These are phyloP conservation scores for Hyphopichia fennica DNA, from an alignment of 1,139 yeast genomes.

Conservation along the genomic window DNA sequence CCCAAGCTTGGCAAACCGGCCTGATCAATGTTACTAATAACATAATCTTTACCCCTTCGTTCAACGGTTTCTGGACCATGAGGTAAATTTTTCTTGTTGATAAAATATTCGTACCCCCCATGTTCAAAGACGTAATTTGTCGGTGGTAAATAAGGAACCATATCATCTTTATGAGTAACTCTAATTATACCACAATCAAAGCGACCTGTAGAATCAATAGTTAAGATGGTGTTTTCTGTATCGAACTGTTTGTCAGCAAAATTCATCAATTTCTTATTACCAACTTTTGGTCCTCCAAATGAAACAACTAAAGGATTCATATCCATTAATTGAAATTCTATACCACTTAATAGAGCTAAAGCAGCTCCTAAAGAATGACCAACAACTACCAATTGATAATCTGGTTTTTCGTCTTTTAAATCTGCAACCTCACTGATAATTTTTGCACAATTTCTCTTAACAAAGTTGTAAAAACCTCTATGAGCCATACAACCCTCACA, in stretches of 20 bases:
- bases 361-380: conserved; percentile 83
- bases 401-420: conserved; percentile 35
- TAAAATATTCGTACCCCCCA: conserved; percentile 51
- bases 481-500: conserved; percentile 60
- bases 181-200: conserved; percentile 42
- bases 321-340: conserved; percentile 56
- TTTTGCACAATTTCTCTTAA: conserved; percentile 37
- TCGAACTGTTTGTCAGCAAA: conserved; percentile 54
- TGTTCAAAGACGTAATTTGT: conserved; percentile 35
- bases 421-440: conserved; percentile 32
- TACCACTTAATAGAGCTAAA: conserved; percentile 57
- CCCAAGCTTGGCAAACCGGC: conserved; percentile 5
- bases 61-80: conserved; percentile 40
- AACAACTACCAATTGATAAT: conserved; percentile 50
- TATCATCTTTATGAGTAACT: conserved; percentile 56
- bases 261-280: conserved; percentile 48
- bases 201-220: conserved; percentile 9
- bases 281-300: conserved; percentile 64
- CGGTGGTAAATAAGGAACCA: conserved; percentile 62
- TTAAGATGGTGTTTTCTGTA: conserved; percentile 22
- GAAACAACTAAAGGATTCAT: conserved; percentile 53
- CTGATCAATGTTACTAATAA: background rate
- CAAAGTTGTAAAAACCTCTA: conserved; percentile 53
- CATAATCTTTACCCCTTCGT: conserved; percentile 12
- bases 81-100: conserved; percentile 44